Conservation (phyloP, 2,329 filamentous ascomycete species). For the Cladosporium sphaerospermum region DNA sequence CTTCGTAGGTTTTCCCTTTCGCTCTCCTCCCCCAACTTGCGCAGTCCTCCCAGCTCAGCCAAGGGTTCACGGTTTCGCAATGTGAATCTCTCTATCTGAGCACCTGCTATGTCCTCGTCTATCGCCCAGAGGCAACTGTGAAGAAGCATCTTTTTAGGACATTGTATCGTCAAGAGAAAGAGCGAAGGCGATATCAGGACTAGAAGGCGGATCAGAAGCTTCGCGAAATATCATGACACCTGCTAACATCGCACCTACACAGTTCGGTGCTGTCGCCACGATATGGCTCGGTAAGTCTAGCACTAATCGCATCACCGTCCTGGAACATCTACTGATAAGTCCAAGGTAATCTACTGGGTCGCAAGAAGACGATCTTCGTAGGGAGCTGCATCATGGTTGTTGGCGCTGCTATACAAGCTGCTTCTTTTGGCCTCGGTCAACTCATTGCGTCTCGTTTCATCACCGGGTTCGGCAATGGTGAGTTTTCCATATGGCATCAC, state of each 20-base stretch:
- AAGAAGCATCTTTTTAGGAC: too few relatives aligned
- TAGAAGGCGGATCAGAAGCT: too few relatives aligned
- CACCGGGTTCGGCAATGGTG: slow-evolving; percentile 48
- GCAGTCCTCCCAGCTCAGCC: too few relatives aligned
- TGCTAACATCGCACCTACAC: background rate
- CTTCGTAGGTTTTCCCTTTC: slow-evolving; percentile 27
- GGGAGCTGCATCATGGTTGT: slow-evolving; percentile 48
- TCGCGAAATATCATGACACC: background rate
- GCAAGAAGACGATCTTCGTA: slow-evolving; percentile 44
- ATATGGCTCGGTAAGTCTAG: slow-evolving; percentile 38
- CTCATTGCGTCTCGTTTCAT: slow-evolving; percentile 48
- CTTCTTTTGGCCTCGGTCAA: slow-evolving; percentile 39
- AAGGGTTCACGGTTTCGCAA: too few relatives aligned
- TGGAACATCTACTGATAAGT: background rate
- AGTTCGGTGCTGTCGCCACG: slow-evolving; percentile 41
- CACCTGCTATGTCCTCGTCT: too few relatives aligned
- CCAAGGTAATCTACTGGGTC: slow-evolving; percentile 41
- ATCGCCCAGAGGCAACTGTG: too few relatives aligned
- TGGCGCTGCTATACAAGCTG: slow-evolving; percentile 43
- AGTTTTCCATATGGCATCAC: slow-evolving; percentile 40
- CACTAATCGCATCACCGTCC: background rate
- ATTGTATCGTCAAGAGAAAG: too few relatives aligned
- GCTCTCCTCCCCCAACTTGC: background rate
- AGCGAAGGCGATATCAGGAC: too few relatives aligned
- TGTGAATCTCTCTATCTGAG: too few relatives aligned